Evolutionary conservation across 1,284 basidiomycete species (phyloP), one percentile per base, ranked within the genome.

Genomic region (Megacollybia platyphylla): DNA sequence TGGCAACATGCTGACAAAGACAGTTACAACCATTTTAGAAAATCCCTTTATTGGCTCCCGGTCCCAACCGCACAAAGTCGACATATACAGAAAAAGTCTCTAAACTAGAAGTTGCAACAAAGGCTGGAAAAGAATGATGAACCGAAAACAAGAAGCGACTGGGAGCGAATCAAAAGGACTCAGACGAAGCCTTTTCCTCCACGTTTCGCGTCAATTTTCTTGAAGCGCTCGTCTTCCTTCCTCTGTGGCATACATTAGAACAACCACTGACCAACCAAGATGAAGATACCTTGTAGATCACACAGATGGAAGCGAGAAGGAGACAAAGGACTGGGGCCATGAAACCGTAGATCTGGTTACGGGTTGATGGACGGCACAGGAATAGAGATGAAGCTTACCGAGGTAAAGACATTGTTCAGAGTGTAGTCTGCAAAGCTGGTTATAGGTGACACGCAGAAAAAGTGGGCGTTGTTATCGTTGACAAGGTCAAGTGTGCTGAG

Each of bases 111-210:
- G 20, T 24, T 24, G 20, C 20, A 24, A 24, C 20, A 24, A 24
- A 24, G 20, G 20, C 20, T 5, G 15, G 15, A 24, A 24, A 5
- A 24, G 20, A 24, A 24, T 24, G 20, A 24, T 24, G 20, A 24
- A 24, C 20, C 20, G 20, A 24, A 24, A 24, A 24, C 20, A 24
- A 24, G 20, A 24, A 24, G 5, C 5, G 20, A 24, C 20, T 24
- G 20, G 20, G 20, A 24, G 20, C 20, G 20, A 24, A 24, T 5
- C 20, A 24, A 5, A 5, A 24, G 20, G 20, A 24, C 4, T 81
- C 67, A 91, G 48, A 90, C 87, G 55, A 91, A 91, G 47, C 85
- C 84, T 47, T 69, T 67, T 43, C 84, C 84, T 48, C 86, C 87
- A 49, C 84, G 79, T 64, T 91, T 92, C 47, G 74, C 73, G 53